Conservation (phyloP, 2,329 filamentous ascomycete genomes). For the Aspergillus transmontanensis region DNA sequence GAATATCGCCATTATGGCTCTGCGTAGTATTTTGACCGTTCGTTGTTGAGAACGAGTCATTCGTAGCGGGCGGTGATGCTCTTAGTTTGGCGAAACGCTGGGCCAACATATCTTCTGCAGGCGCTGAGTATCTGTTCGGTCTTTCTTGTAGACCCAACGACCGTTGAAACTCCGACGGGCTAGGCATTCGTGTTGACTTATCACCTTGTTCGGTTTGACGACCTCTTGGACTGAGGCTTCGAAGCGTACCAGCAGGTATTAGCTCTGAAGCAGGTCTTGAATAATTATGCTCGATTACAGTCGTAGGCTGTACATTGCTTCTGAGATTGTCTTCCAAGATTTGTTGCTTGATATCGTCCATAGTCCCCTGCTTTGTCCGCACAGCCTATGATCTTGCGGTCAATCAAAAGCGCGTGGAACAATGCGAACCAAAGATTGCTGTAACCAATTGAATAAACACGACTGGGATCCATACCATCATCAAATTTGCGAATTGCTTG, state of each 20-base stretch:
- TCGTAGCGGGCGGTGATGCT: constrained; percentile 24
- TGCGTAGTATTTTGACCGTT: constrained; percentile 18
- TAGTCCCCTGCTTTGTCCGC: constrained; percentile 44
- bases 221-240: constrained; percentile 20
- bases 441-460: background rate
- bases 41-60: constrained; percentile 11
- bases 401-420: constrained; percentile 8
- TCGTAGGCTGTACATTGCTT: constrained; percentile 31
- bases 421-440: background rate
- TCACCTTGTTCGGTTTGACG: constrained; percentile 25
- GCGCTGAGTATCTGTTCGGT: constrained; percentile 28
- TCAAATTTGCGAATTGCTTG: constrained; percentile 55
- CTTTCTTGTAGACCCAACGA: constrained; percentile 25
- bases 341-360: constrained; percentile 44
- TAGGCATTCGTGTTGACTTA: constrained; percentile 41
- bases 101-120: constrained; percentile 40
- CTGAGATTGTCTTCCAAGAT: constrained; percentile 42
- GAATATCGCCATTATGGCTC: constrained; percentile 23
- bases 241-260: constrained; percentile 14
- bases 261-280: constrained; percentile 15
- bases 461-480: constrained; percentile 36
- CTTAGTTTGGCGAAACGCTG: constrained; percentile 46
- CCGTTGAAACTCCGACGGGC: constrained; percentile 41
- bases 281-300: constrained; percentile 13
- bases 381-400: constrained; percentile 32